Conservation (phyloP, 352 stramenopile species). For the Pythium monospermum region DNA sequence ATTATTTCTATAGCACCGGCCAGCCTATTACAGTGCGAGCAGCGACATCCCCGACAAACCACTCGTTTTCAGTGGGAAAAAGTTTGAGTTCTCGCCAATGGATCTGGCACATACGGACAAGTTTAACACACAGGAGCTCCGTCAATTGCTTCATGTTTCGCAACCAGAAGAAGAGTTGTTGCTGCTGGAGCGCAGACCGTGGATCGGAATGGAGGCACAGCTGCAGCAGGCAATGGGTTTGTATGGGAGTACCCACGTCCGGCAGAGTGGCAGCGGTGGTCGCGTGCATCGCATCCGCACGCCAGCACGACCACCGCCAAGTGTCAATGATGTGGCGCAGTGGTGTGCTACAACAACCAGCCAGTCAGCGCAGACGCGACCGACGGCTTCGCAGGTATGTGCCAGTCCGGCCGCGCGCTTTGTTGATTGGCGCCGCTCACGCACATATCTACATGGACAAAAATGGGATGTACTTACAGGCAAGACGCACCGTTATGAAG, state of each 20-base stretch:
- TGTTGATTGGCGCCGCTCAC: too few species aligned
- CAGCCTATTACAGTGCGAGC: slow-evolving; percentile 47
- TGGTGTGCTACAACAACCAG: slow-evolving; percentile 5
- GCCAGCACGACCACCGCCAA: slow-evolving; percentile 11
- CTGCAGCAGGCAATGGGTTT: too few species aligned
- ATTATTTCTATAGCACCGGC: slow-evolving; percentile 37
- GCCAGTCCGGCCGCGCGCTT: too few species aligned
- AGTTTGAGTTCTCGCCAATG: slow-evolving; percentile 49
- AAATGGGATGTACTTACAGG: too few species aligned
- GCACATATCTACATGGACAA: too few species aligned
- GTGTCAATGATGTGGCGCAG: neutral
- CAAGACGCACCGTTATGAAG: slow-evolving; percentile 2
- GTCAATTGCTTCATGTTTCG: neutral
- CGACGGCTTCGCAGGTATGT: slow-evolving; percentile 5
- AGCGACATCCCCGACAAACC: slow-evolving; percentile 66
- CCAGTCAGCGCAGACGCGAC: neutral
- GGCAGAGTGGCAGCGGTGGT: too few species aligned
- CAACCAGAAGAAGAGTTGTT: neutral
- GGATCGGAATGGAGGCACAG: too few species aligned
- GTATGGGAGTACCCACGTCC: too few species aligned
- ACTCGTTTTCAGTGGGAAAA: slow-evolving; percentile 70
- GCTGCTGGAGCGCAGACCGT: neutral
- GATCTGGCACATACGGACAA: slow-evolving; percentile 26
- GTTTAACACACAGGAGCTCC: slow-evolving; percentile 43
- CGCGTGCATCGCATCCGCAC: slow-evolving; percentile 4